Evolutionary conservation across 106 monocot genomes (phyloP), one percentile per base, ranked within the genome.

Genomic region (Dendrobium huoshanense): DNA sequence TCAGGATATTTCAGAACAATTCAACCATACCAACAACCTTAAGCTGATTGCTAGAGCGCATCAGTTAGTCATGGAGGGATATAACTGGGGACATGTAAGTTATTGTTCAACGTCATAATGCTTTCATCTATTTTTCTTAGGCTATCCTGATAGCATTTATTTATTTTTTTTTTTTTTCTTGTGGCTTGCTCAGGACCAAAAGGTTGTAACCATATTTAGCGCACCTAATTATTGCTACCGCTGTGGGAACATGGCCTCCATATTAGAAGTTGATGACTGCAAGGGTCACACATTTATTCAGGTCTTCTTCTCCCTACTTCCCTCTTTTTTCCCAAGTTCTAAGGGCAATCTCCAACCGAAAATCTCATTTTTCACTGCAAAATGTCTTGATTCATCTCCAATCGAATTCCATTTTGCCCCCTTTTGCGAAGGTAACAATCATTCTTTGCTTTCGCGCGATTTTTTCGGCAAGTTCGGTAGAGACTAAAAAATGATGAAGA

Each of bases 1-100:
- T 33, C 88, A 99, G 99, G 99, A 99, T 87, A 95, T 99, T 83
- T 99, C 99, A 6, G 95, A 99, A 87, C 99, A 99, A 86, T 99
- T 99, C 76, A 99, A 99, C 80, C 91, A 95, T 65, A 91, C 88
- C 27, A 99, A 99, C 73, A 99, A 88, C 80, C 89, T 99, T 75
- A 99, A 95, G 55, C 86, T 99, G 77, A 95, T 99, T 77, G 99
- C 99, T n/a, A 82, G 99, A 82, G 99, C 99, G 75, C 99, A 99
- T 85, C 99, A 99, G 67, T 84, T 99, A 77, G 99, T 99, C 67
- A 99, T 99, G 99, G 99, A 99, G 64, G 99, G 99, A 87, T 99
- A 85, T 87, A 99, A 99, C 82, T 99, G 99, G 99, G 99, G 93
- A 42, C 99, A 99, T 87, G 99, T 99, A 89, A 44, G 74, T 74